These are phyloP conservation scores for Fusarium sp. DNA, from an alignment of 2,329 filamentous ascomycete genomes.

Conservation along the genomic window DNA sequence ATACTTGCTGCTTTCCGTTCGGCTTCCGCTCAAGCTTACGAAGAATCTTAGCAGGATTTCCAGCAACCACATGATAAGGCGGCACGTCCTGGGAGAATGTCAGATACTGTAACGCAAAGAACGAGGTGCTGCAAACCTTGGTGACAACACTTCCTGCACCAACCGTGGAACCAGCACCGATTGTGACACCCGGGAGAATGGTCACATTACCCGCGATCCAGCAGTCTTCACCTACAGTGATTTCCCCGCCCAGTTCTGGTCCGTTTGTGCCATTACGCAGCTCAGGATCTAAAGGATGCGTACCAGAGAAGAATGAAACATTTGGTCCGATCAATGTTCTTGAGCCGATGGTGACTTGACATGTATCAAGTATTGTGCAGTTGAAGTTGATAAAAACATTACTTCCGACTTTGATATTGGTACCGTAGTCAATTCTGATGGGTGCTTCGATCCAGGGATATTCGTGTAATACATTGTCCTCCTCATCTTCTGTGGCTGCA, in stretches of 20 bases:
- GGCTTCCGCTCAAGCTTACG: conserved; percentile 31
- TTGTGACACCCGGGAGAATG: conserved; percentile 80
- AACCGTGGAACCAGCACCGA: conserved; percentile 78
- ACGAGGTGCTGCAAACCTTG: conserved; percentile 57
- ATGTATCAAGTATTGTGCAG: conserved; percentile 82
- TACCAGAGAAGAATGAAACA: conserved; percentile 79
- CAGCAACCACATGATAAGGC: conserved; percentile 45
- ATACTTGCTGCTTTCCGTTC: not conserved
- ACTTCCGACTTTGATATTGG: conserved; percentile 73
- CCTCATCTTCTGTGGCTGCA: conserved; percentile 68
- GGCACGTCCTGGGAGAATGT: conserved; percentile 47
- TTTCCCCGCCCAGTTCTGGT: conserved; percentile 79
- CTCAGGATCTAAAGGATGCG: conserved; percentile 80
- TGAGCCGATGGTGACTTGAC: conserved; percentile 77
- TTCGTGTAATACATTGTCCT: conserved; percentile 72
- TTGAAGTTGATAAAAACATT: conserved; percentile 82
- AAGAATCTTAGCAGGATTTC: conserved; percentile 43
- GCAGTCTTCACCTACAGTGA: conserved; percentile 83
- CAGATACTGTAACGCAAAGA: not conserved
- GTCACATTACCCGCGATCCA: conserved; percentile 80
- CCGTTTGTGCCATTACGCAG: conserved; percentile 80
- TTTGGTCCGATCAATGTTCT: conserved; percentile 84
- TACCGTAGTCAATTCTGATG: conserved; percentile 81
- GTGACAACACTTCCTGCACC: conserved; percentile 88
- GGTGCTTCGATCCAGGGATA: conserved; percentile 78